A percentile compares a stretch with the other conserved stretches of the same genome.
Evolutionary conservation across 2,329 filamentous ascomycete species (phyloP).

Genomic region (Monosporascus sp.): DNA sequence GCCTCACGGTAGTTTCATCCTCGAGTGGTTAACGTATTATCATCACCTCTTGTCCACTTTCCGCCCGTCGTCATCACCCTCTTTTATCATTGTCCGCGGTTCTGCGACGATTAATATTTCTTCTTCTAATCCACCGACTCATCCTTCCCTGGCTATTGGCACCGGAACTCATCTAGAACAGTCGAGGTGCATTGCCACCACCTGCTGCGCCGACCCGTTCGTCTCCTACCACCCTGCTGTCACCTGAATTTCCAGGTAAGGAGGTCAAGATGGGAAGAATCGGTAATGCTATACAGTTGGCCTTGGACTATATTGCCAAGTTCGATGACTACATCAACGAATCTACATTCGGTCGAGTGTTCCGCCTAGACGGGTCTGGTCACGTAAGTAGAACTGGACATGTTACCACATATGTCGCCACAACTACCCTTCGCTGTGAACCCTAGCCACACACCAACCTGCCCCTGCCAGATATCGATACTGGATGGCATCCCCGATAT

Average conservation of each 20-base stretch:
- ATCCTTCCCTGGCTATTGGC: too few species aligned
- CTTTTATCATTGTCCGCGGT: background rate
- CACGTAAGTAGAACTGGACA: slow-evolving; percentile 45
- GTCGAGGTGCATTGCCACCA: background rate
- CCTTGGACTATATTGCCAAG: slow-evolving; percentile 10
- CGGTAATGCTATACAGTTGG: background rate
- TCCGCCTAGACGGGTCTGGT: slow-evolving; percentile 59
- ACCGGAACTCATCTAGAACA: too few species aligned
- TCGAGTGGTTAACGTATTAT: too few species aligned
- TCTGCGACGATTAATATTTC: background rate
- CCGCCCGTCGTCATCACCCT: background rate
- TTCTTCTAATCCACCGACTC: background rate
- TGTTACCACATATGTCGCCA: background rate
- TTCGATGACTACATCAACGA: slow-evolving; percentile 26
- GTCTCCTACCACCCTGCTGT: background rate
- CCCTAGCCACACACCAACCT: background rate
- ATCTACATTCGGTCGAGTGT: slow-evolving; percentile 49
- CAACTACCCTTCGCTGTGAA: background rate
- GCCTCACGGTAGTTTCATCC: too few species aligned
- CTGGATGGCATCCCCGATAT: background rate
- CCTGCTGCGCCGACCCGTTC: background rate
- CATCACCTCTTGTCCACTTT: background rate
- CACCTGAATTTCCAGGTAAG: background rate
- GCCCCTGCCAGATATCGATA: too few species aligned
- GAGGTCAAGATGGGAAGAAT: background rate